phyloP scores from a whole-genome alignment of 2,329 filamentous ascomycete species.

The Exophiala viscosa region DNA sequence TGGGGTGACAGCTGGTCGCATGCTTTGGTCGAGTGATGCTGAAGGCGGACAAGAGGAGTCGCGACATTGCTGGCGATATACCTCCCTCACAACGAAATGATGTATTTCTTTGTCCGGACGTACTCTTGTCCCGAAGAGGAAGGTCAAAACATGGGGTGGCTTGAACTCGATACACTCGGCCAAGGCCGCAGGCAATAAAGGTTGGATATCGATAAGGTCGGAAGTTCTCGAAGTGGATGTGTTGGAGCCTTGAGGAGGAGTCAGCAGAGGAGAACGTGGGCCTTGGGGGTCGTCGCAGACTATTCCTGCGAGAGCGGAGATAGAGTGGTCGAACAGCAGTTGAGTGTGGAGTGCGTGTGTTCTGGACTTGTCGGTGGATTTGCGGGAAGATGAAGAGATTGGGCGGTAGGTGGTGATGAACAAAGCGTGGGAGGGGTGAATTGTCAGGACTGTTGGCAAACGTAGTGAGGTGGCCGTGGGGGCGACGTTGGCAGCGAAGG shows the following conservation, averaged over 20 bases:
- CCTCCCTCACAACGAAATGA: no score
- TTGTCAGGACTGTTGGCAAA: background rate
- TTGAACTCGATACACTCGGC: no score
- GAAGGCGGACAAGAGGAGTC: background rate
- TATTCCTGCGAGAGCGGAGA: background rate
- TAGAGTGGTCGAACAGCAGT: background rate
- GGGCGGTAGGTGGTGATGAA: background rate
- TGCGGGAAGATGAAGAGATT: background rate
- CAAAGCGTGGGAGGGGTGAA: background rate
- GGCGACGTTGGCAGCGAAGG: background rate
- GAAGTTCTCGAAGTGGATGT: background rate
- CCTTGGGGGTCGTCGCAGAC: background rate
- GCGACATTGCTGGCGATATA: background rate
- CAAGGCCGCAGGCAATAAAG: no score
- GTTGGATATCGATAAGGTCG: no score
- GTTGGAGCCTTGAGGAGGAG: background rate
- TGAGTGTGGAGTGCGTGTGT: background rate
- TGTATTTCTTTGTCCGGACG: no score
- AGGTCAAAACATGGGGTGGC: no score
- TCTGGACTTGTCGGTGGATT: background rate
- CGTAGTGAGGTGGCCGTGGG: background rate
- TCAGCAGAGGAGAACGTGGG: background rate
- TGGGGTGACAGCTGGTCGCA: constrained; percentile 4
- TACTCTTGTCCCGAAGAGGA: no score
- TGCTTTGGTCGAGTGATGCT: constrained; percentile 5